Percentiles rank a stretch among this genome's conserved stretches.
These are phyloP conservation scores for Boletellus ananiceps DNA, from an alignment of 768 basidiomycete genomes.

Conservation along the genomic window DNA sequence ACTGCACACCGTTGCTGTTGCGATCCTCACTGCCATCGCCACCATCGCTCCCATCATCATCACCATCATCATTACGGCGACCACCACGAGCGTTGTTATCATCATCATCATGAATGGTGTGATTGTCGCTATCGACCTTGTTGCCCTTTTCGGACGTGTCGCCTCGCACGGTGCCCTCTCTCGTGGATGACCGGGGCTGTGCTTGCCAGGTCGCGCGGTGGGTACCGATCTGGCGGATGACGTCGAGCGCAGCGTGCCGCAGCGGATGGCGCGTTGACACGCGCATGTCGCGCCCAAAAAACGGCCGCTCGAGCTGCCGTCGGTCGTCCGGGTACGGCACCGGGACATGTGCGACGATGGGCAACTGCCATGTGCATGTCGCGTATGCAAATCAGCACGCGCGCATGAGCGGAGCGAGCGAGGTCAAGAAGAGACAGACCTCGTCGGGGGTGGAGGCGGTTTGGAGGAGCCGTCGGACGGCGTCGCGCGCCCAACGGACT, in stretches of 20 bases:
- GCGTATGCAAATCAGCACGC: too few species aligned
- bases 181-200: too few species aligned
- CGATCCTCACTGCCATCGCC: too few species aligned
- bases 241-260: conserved; percentile 78
- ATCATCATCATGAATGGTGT: too few species aligned
- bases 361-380: conserved; percentile 43
- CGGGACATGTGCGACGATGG: conserved; percentile 71
- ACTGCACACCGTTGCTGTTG: conserved; percentile 57
- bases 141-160: conserved; percentile 30
- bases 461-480: conserved; percentile 50
- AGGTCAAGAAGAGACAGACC: conserved; percentile 41
- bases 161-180: neutral
- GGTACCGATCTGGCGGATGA: conserved; percentile 63
- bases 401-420: neutral
- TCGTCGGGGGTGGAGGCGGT: conserved; percentile 45
- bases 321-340: conserved; percentile 39
- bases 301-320: conserved; percentile 26
- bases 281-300: conserved; percentile 70
- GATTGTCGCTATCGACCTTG: too few species aligned
- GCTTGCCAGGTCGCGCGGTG: conserved; percentile 32
- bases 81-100: too few species aligned
- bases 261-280: conserved; percentile 67
- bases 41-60: too few species aligned
- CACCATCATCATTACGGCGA: too few species aligned
- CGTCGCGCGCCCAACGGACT: conserved; percentile 71